Evolutionary conservation across 1,284 basidiomycete genomes (phyloP).

Genomic region (Boletus sp.): DNA sequence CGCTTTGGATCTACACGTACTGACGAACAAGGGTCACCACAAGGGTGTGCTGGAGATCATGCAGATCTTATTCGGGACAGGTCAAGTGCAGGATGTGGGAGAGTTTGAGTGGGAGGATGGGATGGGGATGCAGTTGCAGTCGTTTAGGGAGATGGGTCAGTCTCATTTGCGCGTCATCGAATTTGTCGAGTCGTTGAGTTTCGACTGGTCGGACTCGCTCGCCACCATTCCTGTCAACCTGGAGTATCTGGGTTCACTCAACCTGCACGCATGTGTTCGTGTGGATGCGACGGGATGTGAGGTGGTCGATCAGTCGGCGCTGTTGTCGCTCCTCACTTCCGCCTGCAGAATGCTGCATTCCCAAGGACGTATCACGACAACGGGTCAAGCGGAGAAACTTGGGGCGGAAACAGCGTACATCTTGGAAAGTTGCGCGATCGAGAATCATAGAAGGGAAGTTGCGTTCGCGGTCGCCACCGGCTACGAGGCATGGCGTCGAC

Average conservation of each 20-base stretch:
- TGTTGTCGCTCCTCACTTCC: constrained; percentile 62
- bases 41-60: constrained; percentile 71
- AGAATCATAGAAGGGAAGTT: constrained; percentile 84
- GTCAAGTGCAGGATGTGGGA: constrained; percentile 44
- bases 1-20: constrained; percentile 86
- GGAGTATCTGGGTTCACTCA: constrained; percentile 65
- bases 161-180: constrained; percentile 83
- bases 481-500: constrained; percentile 78
- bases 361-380: constrained; percentile 64
- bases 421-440: constrained; percentile 76
- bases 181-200: constrained; percentile 79
- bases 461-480: constrained; percentile 65
- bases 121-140: constrained; percentile 36
- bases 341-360: constrained; percentile 61
- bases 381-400: constrained; percentile 65
- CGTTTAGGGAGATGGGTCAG: constrained; percentile 73
- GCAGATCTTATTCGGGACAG: constrained; percentile 69
- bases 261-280: constrained; percentile 73
- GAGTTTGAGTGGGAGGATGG: constrained; percentile 42
- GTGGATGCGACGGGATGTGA: constrained; percentile 74
- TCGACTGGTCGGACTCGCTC: constrained; percentile 83
- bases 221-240: constrained; percentile 56
- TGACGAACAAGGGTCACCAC: constrained; percentile 73
- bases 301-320: constrained; percentile 70
- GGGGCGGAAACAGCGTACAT: constrained; percentile 71